These are phyloP conservation scores for Pythium utonaiense DNA, from an alignment of 352 stramenopile species.

Conservation along the genomic window DNA sequence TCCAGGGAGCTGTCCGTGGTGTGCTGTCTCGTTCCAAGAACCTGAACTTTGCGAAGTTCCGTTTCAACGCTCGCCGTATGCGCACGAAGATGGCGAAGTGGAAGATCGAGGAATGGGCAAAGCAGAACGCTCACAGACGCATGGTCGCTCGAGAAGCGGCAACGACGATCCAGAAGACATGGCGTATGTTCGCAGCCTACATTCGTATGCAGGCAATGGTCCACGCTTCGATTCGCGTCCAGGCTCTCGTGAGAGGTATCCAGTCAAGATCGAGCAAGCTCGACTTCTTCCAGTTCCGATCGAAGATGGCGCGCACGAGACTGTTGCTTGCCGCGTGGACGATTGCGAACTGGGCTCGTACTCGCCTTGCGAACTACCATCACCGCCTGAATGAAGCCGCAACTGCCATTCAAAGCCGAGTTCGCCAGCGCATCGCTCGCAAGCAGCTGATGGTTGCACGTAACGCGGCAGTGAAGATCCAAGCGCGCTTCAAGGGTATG, in stretches of 20 bases:
- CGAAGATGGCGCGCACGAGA: conserved; percentile 1
- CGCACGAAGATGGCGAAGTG: conserved; percentile 18
- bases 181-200: conserved; percentile 8
- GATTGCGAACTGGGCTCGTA: conserved; percentile 11
- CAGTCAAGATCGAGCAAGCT: conserved; percentile 10
- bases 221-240: conserved; percentile 11
- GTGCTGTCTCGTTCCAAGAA: not conserved
- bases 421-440: conserved; percentile 3
- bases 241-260: conserved; percentile 15
- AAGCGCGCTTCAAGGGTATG: conserved; percentile 10
- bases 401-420: not conserved
- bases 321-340: conserved; percentile 13
- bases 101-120: conserved; percentile 16
- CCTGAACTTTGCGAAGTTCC: conserved; percentile 15
- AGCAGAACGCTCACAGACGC: conserved; percentile 3
- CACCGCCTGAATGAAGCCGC: not conserved
- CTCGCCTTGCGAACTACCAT: not conserved
- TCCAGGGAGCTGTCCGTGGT: conserved; percentile 14
- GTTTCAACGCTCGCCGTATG: conserved; percentile 6
- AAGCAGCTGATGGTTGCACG: not conserved
- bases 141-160: conserved; percentile 22
- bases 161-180: conserved; percentile 41
- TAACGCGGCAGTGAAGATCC: conserved; percentile 6
- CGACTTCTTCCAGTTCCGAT: conserved; percentile 4
- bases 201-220: not conserved